A percentile compares a stretch with the other conserved stretches of the same genome.
phyloP scores from a whole-genome alignment of 768 basidiomycete species.

The Auricularia sp. region DNA sequence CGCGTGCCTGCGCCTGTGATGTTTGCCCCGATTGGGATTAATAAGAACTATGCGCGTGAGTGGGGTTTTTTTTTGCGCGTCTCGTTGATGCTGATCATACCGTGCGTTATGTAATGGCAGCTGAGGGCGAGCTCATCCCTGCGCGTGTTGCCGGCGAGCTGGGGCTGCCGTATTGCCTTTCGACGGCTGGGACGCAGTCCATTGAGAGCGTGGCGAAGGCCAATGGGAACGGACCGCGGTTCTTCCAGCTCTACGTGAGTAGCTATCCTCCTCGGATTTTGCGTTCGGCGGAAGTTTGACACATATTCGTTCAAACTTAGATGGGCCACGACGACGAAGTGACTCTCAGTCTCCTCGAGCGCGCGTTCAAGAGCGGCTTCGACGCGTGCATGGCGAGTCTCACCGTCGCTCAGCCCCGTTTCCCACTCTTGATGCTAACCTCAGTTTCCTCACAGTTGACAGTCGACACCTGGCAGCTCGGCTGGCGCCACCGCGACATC shows the following conservation, averaged over 20 bases:
- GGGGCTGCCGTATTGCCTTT: conserved; percentile 41
- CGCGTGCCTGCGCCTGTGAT: conserved; percentile 41
- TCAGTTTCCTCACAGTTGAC: conserved; percentile 32
- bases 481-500: conserved; percentile 40
- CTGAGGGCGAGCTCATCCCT: conserved; percentile 32
- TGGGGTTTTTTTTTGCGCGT: too few relatives aligned
- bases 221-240: conserved; percentile 37
- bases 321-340: conserved; percentile 46
- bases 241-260: conserved; percentile 39
- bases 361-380: conserved; percentile 39
- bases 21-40: conserved; percentile 49
- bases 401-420: conserved; percentile 9
- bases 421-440: conserved; percentile 10
- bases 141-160: conserved; percentile 40
- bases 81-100: too few relatives aligned
- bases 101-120: too few relatives aligned
- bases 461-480: conserved; percentile 42
- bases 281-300: too few relatives aligned
- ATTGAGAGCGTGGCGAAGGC: conserved; percentile 42
- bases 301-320: neutral
- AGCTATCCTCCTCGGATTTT: too few relatives aligned
- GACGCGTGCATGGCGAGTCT: conserved; percentile 19
- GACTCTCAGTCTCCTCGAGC: conserved; percentile 37
- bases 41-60: conserved; percentile 34
- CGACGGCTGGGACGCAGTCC: conserved; percentile 39